Conservation (phyloP, 495 filamentous ascomycete species). For the Cercophora newfieldiana region DNA sequence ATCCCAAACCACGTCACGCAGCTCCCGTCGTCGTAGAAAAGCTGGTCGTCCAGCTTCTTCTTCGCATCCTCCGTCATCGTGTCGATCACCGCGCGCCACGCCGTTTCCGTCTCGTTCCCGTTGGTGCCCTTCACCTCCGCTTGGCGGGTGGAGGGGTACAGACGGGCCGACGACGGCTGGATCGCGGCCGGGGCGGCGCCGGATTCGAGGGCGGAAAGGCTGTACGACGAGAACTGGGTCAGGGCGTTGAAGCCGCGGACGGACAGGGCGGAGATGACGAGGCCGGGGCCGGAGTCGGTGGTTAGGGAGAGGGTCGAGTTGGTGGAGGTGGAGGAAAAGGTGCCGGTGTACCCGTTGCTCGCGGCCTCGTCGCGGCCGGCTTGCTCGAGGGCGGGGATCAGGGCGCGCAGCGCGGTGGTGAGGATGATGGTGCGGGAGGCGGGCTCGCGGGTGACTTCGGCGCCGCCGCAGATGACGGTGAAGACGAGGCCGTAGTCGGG, state of each 20-base stretch:
- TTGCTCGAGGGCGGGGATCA: slow-evolving; percentile 49
- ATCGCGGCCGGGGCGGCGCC: slow-evolving; percentile 19
- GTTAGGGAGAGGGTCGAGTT: slow-evolving; percentile 45
- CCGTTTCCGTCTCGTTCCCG: slow-evolving; percentile 13
- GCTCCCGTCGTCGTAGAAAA: slow-evolving; percentile 28
- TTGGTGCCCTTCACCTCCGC: no score
- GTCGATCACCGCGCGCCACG: slow-evolving; percentile 35
- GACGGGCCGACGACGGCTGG: slow-evolving; percentile 8
- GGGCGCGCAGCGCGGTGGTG: slow-evolving; percentile 36
- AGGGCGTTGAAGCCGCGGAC: slow-evolving; percentile 45
- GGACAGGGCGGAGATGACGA: slow-evolving; percentile 42
- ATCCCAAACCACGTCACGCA: slow-evolving; percentile 38
- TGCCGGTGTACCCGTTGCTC: slow-evolving; percentile 36
- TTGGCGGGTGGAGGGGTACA: slow-evolving; percentile 35
- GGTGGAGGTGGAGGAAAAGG: slow-evolving; percentile 32
- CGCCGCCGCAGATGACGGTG: slow-evolving; percentile 46
- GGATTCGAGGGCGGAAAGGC: neutral
- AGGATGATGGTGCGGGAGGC: slow-evolving; percentile 26
- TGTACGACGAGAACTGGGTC: slow-evolving; percentile 24
- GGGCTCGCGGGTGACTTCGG: slow-evolving; percentile 27
- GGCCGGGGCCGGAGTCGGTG: slow-evolving; percentile 44
- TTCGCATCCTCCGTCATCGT: slow-evolving; percentile 26
- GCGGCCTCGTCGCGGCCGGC: slow-evolving; percentile 45
- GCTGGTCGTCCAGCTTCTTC: slow-evolving; percentile 25
- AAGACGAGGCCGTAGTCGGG: slow-evolving; percentile 57